Evolutionary conservation across 306 rosid species (phyloP).

Genomic region (Mucuna pruriens): DNA sequence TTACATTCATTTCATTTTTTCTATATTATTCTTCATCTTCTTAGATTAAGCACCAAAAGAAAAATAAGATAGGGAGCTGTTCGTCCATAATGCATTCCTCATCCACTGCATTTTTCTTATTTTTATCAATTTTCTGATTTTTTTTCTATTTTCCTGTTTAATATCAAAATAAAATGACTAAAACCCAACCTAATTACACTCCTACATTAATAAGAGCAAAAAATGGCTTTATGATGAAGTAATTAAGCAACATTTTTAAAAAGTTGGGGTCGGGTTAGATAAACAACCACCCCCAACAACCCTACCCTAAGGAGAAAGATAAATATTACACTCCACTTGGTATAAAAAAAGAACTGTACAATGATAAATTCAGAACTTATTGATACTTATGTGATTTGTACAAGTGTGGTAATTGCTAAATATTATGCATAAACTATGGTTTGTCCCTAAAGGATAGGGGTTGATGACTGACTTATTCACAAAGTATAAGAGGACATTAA

Average conservation of each 20-base stretch:
- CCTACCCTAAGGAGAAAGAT: neutral
- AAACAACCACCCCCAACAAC: neutral
- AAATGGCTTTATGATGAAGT: neutral
- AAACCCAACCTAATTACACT: too few relatives aligned
- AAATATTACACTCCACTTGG: conserved; percentile 10
- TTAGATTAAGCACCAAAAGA: too few relatives aligned
- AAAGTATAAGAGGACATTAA: neutral
- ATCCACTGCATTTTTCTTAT: too few relatives aligned
- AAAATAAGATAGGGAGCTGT: too few relatives aligned
- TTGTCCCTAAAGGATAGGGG: neutral
- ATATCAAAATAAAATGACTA: too few relatives aligned
- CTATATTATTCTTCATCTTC: too few relatives aligned
- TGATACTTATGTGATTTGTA: conserved; percentile 27
- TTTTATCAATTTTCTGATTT: too few relatives aligned
- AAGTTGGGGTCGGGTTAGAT: neutral
- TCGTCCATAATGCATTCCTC: too few relatives aligned
- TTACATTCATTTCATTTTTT: too few relatives aligned
- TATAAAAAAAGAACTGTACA: conserved; percentile 33
- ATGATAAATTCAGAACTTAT: conserved; percentile 17
- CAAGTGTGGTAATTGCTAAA: neutral
- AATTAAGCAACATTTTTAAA: too few relatives aligned
- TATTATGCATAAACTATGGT: conserved; percentile 5
- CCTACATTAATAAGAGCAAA: too few relatives aligned
- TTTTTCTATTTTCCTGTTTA: too few relatives aligned
- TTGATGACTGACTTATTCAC: neutral